A percentile compares a stretch with the other conserved stretches of the same genome.
These are phyloP conservation scores for Blepharisma stoltei DNA, from an alignment of 73 alveolate species.

Conservation along the genomic window DNA sequence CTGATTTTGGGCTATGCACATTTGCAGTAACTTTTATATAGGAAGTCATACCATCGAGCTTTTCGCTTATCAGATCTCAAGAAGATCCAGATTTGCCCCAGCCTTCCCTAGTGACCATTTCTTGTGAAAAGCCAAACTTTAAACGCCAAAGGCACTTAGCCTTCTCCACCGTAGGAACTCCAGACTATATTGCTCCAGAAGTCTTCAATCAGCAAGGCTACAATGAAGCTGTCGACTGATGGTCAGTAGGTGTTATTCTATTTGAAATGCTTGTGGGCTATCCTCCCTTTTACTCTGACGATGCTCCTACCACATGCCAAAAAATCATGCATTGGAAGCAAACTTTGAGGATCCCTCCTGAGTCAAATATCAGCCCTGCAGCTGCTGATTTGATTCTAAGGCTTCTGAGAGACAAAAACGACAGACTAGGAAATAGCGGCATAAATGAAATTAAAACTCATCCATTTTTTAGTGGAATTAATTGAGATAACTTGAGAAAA, in stretches of 20 bases:
- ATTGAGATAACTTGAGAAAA: conserved; percentile 78
- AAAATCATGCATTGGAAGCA: conserved; percentile 78
- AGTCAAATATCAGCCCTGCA: conserved; percentile 68
- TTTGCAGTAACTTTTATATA: conserved; percentile 29
- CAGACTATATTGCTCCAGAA: conserved; percentile 98
- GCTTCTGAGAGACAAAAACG: conserved; percentile 63
- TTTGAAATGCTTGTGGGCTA: conserved; percentile 87
- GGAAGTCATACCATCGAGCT: too few species aligned
- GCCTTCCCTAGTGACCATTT: conserved; percentile 6
- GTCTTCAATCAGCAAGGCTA: conserved; percentile 88
- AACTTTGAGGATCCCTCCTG: conserved; percentile 66
- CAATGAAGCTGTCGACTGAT: conserved; percentile 81
- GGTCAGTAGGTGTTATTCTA: conserved; percentile 84
- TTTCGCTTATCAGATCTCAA: too few species aligned
- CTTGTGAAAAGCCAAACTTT: conserved; percentile 18
- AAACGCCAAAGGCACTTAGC: conserved; percentile 30
- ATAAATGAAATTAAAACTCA: conserved; percentile 83
- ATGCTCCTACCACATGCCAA: conserved; percentile 76
- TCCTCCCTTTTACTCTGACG: conserved; percentile 84
- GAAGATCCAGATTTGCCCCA: too few species aligned
- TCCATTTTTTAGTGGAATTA: conserved; percentile 84
- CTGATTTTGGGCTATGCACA: conserved; percentile 57
- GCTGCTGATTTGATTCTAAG: conserved; percentile 74
- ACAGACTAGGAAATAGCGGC: conserved; percentile 75
- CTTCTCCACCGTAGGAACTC: conserved; percentile 81